Evolutionary conservation across 1,284 basidiomycete species (phyloP).

Genomic region (Exobasidium rhododendri): DNA sequence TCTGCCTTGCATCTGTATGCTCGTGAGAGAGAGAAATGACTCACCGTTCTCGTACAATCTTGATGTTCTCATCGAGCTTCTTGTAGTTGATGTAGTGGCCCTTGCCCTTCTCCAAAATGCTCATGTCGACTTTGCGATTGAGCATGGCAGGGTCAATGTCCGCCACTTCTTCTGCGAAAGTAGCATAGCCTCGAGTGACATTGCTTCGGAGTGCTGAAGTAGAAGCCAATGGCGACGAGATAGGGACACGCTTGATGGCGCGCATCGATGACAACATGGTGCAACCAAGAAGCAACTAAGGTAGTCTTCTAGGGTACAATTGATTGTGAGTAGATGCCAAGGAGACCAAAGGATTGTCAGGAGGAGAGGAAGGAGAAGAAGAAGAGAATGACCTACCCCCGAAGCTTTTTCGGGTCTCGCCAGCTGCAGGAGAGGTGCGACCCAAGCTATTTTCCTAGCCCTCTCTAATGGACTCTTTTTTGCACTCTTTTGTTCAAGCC

Average conservation of each 20-base stretch:
- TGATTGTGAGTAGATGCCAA: no score
- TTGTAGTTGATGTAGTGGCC: constrained; percentile 54
- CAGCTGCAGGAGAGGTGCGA: no score
- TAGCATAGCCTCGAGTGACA: constrained; percentile 45
- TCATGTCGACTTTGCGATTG: constrained; percentile 54
- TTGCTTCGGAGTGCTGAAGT: not conserved
- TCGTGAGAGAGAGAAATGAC: constrained; percentile 9
- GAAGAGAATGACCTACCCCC: no score
- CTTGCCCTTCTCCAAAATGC: constrained; percentile 51
- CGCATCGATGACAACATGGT: constrained; percentile 9
- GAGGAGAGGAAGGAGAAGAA: not conserved
- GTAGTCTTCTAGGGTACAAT: no score
- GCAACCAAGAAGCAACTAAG: not conserved
- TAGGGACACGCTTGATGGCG: constrained; percentile 2
- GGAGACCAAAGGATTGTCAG: not conserved
- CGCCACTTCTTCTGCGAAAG: constrained; percentile 46
- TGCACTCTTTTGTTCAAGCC: no score
- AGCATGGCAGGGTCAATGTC: constrained; percentile 42
- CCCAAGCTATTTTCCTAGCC: no score
- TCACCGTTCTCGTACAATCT: constrained; percentile 50
- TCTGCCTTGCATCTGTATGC: not conserved
- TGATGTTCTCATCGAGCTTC: constrained; percentile 53
- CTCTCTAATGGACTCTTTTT: no score
- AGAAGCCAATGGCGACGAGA: constrained; percentile 3
- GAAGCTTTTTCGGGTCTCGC: no score